Base-by-base conservation (phyloP, 345 rosid genomes). In the Eucalyptus globulus region DNA sequence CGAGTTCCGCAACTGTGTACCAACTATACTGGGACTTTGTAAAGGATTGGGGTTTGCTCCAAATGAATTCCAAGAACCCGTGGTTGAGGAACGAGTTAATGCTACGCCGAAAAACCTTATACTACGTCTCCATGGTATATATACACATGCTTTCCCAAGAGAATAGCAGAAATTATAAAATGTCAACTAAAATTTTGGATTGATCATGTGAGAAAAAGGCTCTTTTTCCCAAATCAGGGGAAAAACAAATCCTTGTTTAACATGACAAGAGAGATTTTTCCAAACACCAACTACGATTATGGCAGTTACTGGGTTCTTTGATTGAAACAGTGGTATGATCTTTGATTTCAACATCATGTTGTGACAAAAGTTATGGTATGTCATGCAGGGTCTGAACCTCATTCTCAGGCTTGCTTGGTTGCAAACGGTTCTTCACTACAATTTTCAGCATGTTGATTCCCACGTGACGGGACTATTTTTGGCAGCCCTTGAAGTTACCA, bases 1-100 rank as follows among this genome's bases (percentile, higher is more conserved):
- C 99, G 87, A 96, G 99, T 92, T 88, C 93, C 86, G 99, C 99
- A 80, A 97, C 99, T 89, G 81, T 98, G 44, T 98, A 97, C 93
- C 99, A 98, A 91, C 95, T 98, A 93, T 98, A 98, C 91, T 98
- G 99, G 99, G 99, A 98, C 93, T 98, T 96, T 94, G 99, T 98
- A 44, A 96, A 91, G 93, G 99, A 98, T 85, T 98, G 99, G 99
- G 99, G 99, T 91, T 94, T 98, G 94, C 99, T 98, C 43, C 97
- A 97, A 92, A 80, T 93, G 87, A 96, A 95, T 88, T 97, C 99
- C 90, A 96, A 93, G 92, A 98, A 98, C 86, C 99, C 99, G 26
- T 98, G 99, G 99, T 97, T 98, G 89, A 94, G 99, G 94, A 96
- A 97, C 89, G 98, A 98, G 89, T 92, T 98, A 91, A 93, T 98